Evolutionary conservation across 2,329 filamentous ascomycete genomes (phyloP), one percentile per base, ranked within the genome.

Genomic region (Ophiostoma novo-ulmi): DNA sequence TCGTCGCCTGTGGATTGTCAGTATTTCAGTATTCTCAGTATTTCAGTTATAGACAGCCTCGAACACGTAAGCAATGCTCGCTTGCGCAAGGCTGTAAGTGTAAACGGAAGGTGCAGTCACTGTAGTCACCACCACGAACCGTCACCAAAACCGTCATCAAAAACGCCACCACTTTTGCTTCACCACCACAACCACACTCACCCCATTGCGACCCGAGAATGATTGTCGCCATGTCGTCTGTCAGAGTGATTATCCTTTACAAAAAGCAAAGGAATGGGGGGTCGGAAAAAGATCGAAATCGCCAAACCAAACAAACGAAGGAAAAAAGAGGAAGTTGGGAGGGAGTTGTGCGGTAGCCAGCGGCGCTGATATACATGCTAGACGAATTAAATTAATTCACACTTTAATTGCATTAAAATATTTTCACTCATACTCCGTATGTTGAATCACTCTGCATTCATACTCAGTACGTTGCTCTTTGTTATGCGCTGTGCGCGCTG

Each of bases 191-290:
- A 20, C 44, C 17, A 11, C 5, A 74, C 76, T 86, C 82, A 79
- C 86, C 87, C 83, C 85, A 89, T 79, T 88, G 86, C 76, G 84
- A 81, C 72, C 86, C 86, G 74, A 88, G 82, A 74, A 87, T 84
- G 72, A 87, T 83, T 65, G 85, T 87, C 70, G 85, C 84, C 80
- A 83, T 83, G 72, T 63, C 75, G 17, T 69, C 70, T 65, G 44
- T 10, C 31, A 39, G 26, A 17, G 38, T 10, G 39, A 13, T 22
- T 35, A 2, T 65, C 63, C 63, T 11, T 39, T 39, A 65, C 63
- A 61, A 35, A 20, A 36, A 22, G 63, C 36, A 69, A 66, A 66
- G 31, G 64, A 63, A 20, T 31, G 67, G 66, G 52, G 67, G 67
- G 65, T 68, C 65, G 55, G 67, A 55, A 69, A 68, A 70, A 68